phyloP scores from a whole-genome alignment of 257 asterid species.

The Solanum appendiculatum region DNA sequence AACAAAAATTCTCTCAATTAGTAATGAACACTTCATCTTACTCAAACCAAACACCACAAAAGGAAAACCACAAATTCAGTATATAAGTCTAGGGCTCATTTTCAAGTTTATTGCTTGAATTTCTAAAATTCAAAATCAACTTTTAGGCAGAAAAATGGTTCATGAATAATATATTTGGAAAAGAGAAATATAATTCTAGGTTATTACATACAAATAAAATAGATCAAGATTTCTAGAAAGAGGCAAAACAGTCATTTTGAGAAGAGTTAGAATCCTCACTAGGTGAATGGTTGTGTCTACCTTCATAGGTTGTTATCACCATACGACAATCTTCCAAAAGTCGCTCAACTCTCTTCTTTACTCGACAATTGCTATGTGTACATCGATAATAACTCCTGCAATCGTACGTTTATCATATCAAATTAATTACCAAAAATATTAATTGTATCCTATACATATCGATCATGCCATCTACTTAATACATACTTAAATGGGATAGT shows the following conservation, averaged over 20 bases:
- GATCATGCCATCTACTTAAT: no score
- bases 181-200: not conserved
- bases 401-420: no score
- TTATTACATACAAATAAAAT: not conserved
- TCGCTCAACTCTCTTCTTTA: conserved; percentile 87
- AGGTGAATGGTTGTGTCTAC: conserved; percentile 89
- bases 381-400: conserved; percentile 75
- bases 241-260: conserved; percentile 58
- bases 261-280: conserved; percentile 72
- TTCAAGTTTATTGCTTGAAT: not conserved
- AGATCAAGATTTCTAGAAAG: conserved; percentile 13
- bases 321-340: conserved; percentile 78
- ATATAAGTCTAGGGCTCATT: not conserved
- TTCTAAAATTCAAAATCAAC: not conserved
- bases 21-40: not conserved
- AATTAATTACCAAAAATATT: no score
- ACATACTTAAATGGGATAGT: no score
- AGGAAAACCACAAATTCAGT: not conserved
- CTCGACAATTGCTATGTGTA: conserved; percentile 71
- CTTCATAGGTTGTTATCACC: conserved; percentile 97
- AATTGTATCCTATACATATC: no score
- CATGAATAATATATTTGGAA: no score
- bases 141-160: no score
- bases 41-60: not conserved
- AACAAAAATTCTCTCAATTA: not conserved